These are phyloP conservation scores for Trametes versicolor DNA, from an alignment of 1,284 basidiomycete species.

Conservation along the genomic window DNA sequence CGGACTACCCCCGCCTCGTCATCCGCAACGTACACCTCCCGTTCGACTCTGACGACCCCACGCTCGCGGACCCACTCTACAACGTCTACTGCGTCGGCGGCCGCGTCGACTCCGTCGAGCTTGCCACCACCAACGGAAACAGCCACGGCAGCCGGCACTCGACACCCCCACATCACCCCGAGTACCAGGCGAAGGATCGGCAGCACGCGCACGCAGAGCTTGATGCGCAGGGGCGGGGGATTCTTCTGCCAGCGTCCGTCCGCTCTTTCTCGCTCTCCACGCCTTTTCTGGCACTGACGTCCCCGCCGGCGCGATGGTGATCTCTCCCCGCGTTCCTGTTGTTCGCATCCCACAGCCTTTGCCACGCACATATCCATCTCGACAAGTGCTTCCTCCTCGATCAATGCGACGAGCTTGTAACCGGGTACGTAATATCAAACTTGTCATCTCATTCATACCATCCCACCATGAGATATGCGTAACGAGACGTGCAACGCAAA, in stretches of 20 bases:
- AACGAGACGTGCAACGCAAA: too few relatives aligned
- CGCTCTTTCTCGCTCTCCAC: constrained; percentile 3
- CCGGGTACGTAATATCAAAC: constrained; percentile 57
- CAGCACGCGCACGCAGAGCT: constrained; percentile 37
- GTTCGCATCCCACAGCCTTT: constrained; percentile 51
- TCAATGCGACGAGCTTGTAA: constrained; percentile 57
- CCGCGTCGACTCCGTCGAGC: constrained; percentile 33
- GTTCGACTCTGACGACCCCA: constrained; percentile 32
- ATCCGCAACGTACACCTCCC: constrained; percentile 42
- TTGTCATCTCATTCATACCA: too few relatives aligned
- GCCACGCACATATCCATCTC: constrained; percentile 72
- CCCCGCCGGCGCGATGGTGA: neutral
- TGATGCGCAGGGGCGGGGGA: constrained; percentile 54
- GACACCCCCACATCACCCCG: constrained; percentile 28
- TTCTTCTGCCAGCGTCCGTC: constrained; percentile 63
- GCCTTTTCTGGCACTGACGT: constrained; percentile 23
- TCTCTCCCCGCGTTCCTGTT: constrained; percentile 1
- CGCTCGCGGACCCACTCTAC: constrained; percentile 34
- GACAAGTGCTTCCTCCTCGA: constrained; percentile 75
- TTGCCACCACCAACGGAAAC: constrained; percentile 28
- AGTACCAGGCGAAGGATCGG: constrained; percentile 24
- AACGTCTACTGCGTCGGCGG: constrained; percentile 41
- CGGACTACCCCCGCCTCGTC: constrained; percentile 32
- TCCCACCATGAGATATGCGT: too few relatives aligned
- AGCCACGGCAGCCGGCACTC: constrained; percentile 29